Conservation (phyloP, 1,284 basidiomycete genomes). For the Papiliotrema terrestris region DNA sequence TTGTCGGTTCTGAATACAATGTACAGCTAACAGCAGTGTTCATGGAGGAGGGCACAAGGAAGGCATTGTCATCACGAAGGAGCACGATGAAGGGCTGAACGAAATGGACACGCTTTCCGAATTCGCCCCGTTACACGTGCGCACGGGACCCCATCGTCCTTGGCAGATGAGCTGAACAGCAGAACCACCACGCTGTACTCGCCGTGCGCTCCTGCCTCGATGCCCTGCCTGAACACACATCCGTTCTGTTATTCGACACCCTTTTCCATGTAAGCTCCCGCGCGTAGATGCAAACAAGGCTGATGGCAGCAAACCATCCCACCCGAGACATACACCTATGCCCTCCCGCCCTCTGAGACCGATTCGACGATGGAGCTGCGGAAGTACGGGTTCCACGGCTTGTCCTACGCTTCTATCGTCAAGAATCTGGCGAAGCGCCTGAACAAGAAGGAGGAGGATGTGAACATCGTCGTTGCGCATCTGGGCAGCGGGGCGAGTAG, state of each 20-base stretch:
- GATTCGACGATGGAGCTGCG: conserved; percentile 62
- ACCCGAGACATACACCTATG: conserved; percentile 67
- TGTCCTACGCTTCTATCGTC: conserved; percentile 47
- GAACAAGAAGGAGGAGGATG: conserved; percentile 52
- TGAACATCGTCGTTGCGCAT: conserved; percentile 73
- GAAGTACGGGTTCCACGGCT: conserved; percentile 86
- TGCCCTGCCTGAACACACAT: conserved; percentile 57
- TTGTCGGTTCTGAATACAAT: background rate
- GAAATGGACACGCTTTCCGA: conserved; percentile 70
- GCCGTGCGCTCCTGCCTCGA: conserved; percentile 57
- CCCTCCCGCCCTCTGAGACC: conserved; percentile 60
- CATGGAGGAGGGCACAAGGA: conserved; percentile 72
- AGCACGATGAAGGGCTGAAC: conserved; percentile 57
- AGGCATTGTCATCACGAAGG: conserved; percentile 61
- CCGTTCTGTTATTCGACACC: conserved; percentile 66
- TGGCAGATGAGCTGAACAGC: background rate
- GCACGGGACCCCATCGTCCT: conserved; percentile 1
- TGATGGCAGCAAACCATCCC: conserved; percentile 58
- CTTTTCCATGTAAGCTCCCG: conserved; percentile 61
- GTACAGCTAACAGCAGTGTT: conserved; percentile 52
- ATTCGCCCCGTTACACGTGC: conserved; percentile 70
- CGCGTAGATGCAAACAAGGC: background rate
- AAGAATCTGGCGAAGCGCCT: conserved; percentile 54
- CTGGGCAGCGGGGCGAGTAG: conserved; percentile 80
- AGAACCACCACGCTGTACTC: conserved; percentile 54